Conservation (phyloP, 2,329 filamentous ascomycete species). For the Cercospora sp. region DNA sequence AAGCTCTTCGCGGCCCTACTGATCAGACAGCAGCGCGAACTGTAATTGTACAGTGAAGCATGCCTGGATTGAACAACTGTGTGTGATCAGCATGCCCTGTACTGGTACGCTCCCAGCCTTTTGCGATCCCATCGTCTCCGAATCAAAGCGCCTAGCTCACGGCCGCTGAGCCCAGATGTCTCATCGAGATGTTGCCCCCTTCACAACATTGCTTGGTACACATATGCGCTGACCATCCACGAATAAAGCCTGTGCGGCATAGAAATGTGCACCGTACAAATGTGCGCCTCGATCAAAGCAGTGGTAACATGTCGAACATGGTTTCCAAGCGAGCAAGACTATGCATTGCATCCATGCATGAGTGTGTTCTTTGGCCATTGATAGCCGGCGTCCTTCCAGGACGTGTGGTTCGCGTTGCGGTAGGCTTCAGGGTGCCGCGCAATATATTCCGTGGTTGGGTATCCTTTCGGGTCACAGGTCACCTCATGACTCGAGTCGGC, state of each 20-base stretch:
- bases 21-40: not conserved
- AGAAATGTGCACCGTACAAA: constrained; percentile 8
- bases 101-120: constrained; percentile 1
- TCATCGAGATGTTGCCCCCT: not conserved
- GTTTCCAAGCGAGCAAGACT: constrained; percentile 15
- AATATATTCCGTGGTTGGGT: constrained; percentile 55
- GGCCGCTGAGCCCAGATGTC: constrained; percentile 3
- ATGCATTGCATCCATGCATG: constrained; percentile 42
- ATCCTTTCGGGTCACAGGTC: constrained; percentile 57
- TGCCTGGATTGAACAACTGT: not conserved
- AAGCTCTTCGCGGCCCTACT: not conserved
- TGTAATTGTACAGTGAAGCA: not conserved
- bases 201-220: not conserved
- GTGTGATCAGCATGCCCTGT: not conserved
- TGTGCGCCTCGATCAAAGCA: constrained; percentile 7
- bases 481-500: constrained; percentile 42
- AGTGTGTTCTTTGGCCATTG: constrained; percentile 48
- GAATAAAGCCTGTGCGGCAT: constrained; percentile 2
- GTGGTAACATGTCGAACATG: constrained; percentile 12
- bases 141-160: constrained; percentile 1
- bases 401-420: constrained; percentile 53
- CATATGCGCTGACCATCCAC: constrained; percentile 1
- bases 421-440: constrained; percentile 50
- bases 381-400: constrained; percentile 44
- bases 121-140: not conserved